Base-by-base conservation (phyloP, 1,284 basidiomycete species). In the Leccinum insolens region DNA sequence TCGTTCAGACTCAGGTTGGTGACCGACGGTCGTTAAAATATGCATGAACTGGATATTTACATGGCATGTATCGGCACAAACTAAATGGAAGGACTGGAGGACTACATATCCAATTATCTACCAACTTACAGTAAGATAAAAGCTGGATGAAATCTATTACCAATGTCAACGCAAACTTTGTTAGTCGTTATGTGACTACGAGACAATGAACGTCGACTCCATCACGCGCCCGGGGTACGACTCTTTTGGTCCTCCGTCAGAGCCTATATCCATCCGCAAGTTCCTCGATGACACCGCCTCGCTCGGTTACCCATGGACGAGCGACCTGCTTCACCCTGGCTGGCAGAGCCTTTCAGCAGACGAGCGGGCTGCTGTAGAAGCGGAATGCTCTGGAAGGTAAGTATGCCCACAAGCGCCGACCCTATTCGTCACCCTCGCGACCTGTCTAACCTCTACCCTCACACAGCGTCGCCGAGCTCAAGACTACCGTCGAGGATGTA, bases 201-300 rank as follows among this genome's bases (percentile, higher is more conserved):
- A 46, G 44, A 46, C 14, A 14, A 76, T 77, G 75, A 75, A 65
- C 63, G 52, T 69, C 57, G 69, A 79, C 3, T 7, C 15, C 67
- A 70, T 77, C 64, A 69, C 60, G 7, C 74, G 77, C 61, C n/a
- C 46, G n/a, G 69, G 73, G 31, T 71, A 77, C 22, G 78, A 80
- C 41, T 78, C 71, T 20, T 87, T 89, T 75, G 88, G 88, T 1
- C 88, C 87, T 62, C 78, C 85, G 41, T 89, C 88, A 60, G 83
- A 87, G 46, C 77, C 71, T 31, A 80, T 89, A 46, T 72, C 84
- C 46, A 69, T 89, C 59, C 72, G 73, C 55, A 74, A 78, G 1
- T 89, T 89, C 70, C 70, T 84, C 17, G 73, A 80, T 15, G 71
- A 77, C 60, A 75, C 76, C 7, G 57, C 64, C 37, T 65, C 69